Percentiles rank a stretch among this genome's conserved stretches.
Evolutionary conservation across 345 rosid species (phyloP).

Genomic region (Melaleuca quinquenervia): DNA sequence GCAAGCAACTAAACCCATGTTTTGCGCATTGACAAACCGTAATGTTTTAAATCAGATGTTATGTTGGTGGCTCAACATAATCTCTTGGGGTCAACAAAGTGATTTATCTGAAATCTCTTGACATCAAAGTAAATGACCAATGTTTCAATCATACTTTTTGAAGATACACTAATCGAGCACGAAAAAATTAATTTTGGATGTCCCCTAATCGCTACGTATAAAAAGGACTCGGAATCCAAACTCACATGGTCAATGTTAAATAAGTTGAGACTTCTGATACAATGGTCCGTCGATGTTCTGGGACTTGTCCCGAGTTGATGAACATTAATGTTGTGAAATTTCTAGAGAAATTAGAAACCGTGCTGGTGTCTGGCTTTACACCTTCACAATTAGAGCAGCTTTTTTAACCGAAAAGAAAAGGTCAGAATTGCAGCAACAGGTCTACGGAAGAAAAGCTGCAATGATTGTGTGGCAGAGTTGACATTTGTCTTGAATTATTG

Average conservation of each 20-base stretch:
- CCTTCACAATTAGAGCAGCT: neutral
- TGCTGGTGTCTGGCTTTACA: neutral
- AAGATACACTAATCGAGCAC: neutral
- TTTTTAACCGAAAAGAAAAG: neutral
- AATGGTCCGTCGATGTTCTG: neutral
- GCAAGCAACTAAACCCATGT: neutral
- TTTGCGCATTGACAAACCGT: neutral
- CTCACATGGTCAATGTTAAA: neutral
- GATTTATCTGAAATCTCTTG: neutral
- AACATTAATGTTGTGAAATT: neutral
- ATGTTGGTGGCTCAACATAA: neutral
- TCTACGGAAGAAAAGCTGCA: neutral
- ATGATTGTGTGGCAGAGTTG: constrained; percentile 8
- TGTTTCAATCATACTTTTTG: neutral
- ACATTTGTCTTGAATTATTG: constrained; percentile 7
- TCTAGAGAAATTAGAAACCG: neutral
- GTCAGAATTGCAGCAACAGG: neutral
- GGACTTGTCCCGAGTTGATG: neutral
- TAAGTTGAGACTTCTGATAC: neutral
- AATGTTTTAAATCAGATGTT: neutral
- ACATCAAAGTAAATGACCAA: neutral
- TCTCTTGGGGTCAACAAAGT: neutral
- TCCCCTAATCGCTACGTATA: neutral
- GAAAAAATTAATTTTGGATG: neutral
- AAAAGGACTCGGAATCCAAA: neutral